Evolutionary conservation across 2,329 filamentous ascomycete species (phyloP).

Genomic region (Neurospora crassa): DNA sequence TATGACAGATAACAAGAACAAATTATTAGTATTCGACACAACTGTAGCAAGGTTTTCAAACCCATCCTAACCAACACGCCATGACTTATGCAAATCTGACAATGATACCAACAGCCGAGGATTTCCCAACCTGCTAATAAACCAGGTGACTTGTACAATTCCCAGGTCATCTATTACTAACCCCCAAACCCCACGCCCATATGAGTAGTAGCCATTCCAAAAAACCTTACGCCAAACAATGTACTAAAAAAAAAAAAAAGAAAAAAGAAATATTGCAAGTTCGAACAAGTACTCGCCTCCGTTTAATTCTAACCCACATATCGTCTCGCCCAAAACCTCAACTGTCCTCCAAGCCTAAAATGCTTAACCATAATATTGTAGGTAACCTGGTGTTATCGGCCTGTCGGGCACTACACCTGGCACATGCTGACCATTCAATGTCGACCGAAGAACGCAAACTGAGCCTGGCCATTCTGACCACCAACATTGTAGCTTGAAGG

Average conservation of each 20-base stretch:
- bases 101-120: background rate
- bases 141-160: background rate
- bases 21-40: background rate
- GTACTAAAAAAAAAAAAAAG: background rate
- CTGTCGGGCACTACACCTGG: conserved; percentile 10
- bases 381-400: conserved; percentile 17
- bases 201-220: background rate
- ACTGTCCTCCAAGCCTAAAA: conserved; percentile 16
- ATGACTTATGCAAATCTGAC: background rate
- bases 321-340: background rate
- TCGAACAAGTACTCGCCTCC: background rate
- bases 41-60: background rate
- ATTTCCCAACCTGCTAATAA: background rate
- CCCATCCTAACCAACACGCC: background rate
- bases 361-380: conserved; percentile 23
- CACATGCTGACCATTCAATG: conserved; percentile 19
- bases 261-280: background rate
- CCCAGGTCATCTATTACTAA: background rate
- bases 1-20: background rate
- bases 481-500: conserved; percentile 12
- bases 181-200: background rate
- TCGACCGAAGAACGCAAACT: conserved; percentile 15
- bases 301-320: background rate
- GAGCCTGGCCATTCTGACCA: conserved; percentile 8
- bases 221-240: background rate